Conservation (phyloP, 192 early-diverging fungal species). For the Entomortierella lignicola region DNA sequence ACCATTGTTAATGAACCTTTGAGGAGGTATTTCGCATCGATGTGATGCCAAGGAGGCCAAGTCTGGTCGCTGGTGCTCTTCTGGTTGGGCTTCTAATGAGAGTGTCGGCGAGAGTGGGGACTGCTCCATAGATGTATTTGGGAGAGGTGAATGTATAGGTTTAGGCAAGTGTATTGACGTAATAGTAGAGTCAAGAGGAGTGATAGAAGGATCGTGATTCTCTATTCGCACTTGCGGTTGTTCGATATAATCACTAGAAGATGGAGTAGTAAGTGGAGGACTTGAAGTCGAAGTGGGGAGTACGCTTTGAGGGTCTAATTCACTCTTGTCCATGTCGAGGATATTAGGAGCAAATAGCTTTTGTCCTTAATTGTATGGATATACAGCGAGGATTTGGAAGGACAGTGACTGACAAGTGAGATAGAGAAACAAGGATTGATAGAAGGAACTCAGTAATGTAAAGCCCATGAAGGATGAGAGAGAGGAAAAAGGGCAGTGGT, state of each 20-base stretch:
- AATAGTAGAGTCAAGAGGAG: no score
- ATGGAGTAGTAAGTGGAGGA: not conserved
- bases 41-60: not conserved
- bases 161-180: not conserved
- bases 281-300: not conserved
- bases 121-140: not conserved
- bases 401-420: not conserved
- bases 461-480: no score
- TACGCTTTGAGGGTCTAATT: not conserved
- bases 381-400: not conserved
- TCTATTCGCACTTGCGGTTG: no score
- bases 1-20: slow-evolving; percentile 22
- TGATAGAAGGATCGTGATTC: no score
- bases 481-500: no score
- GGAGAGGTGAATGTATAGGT: not conserved
- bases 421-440: no score
- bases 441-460: no score
- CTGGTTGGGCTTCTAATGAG: slow-evolving; percentile 2
- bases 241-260: no score
- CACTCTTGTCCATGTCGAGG: slow-evolving; percentile 16
- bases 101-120: not conserved
- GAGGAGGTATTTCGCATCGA: not conserved
- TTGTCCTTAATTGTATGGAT: no score
- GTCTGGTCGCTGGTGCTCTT: not conserved
- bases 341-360: not conserved